Conservation (phyloP, 257 asterid species). For the Pogostemon cablin region DNA sequence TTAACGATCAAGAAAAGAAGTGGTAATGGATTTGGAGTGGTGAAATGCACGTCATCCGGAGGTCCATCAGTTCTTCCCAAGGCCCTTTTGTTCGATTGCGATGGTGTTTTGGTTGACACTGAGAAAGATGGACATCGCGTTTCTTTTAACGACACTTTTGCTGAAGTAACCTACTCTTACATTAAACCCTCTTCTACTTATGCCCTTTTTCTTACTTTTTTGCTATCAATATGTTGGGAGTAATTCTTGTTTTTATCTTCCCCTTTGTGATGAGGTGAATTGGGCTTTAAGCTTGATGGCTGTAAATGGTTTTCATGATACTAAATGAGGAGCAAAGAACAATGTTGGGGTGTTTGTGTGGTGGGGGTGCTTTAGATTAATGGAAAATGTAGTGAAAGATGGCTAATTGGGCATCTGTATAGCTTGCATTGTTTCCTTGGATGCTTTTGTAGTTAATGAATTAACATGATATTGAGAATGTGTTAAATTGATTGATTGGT, state of each 20-base stretch:
- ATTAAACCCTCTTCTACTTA: not conserved
- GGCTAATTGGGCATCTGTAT: not conserved
- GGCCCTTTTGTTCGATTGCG: conserved; percentile 94
- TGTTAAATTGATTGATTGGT: conserved; percentile 17
- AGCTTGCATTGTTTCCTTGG: not conserved
- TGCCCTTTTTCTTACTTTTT: not conserved
- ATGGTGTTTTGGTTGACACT: conserved; percentile 95
- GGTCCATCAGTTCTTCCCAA: conserved; percentile 56
- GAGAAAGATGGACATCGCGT: conserved; percentile 99
- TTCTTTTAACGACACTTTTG: conserved; percentile 92
- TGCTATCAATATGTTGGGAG: too few relatives aligned
- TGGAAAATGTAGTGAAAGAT: conserved; percentile 22
- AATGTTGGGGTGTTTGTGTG: not conserved
- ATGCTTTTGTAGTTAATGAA: not conserved
- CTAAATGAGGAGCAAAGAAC: not conserved
- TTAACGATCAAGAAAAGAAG: conserved; percentile 34
- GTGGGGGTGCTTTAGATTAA: not conserved
- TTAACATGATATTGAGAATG: conserved; percentile 14
- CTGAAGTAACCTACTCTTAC: conserved; percentile 52
- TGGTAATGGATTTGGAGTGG: conserved; percentile 35
- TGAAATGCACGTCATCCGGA: conserved; percentile 59
- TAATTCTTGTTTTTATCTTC: too few relatives aligned
- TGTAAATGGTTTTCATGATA: not conserved
- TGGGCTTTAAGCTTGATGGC: not conserved
- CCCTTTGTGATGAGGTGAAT: too few relatives aligned